Base-by-base conservation (phyloP, 139 green algal species). In the Chlamydomonas sp. region DNA sequence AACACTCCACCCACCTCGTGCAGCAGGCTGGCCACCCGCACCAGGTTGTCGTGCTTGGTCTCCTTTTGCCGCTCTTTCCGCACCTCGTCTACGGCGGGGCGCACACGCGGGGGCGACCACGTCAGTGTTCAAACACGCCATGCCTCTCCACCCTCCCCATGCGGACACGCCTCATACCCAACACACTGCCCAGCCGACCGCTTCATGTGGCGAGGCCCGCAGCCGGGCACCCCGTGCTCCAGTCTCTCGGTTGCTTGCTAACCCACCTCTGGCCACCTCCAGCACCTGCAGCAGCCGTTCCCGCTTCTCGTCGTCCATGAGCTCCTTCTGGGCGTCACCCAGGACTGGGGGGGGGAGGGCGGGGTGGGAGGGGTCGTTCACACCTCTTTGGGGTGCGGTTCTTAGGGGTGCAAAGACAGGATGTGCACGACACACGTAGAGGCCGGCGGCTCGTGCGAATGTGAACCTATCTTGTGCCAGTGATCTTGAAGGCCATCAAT, bases 31-130 rank as follows among this genome's bases (percentile, higher is more conserved):
- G 96, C 94, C 63, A 99, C 90, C 10, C 93, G 91, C 6, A 96
- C 86, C 0, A 94, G 91, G 58, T 94, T 95, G 91, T 99, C 96
- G 79, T 98, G 91, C 89, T 99, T 99, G 59, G 95, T 96, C 67
- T 93, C 91, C 90, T 98, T 98, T 58, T 91, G 93, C 59, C 97
- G 94, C 78, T 97, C 94, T 85, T 96, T 95, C 12, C 94, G 88
- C 62, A 99, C 88, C 63, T 97, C 91, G 57, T 98, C 96, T 98
- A 91, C 80, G 89, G 2, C 68, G 63, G 31, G 31, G 18, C 3
- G 62, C 15, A 9, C 57, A 17, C 18, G 49, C 84, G 78, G 57
- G n/a, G 9, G 59, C 58, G 8, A 49, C 31, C 31, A 49, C 31
- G 31, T 49, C 31, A 49, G 31, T 49, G 31, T 49, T 49, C 31